Base-by-base conservation (phyloP, 192 early-diverging fungal genomes). In the Entomortierella parvispora region DNA sequence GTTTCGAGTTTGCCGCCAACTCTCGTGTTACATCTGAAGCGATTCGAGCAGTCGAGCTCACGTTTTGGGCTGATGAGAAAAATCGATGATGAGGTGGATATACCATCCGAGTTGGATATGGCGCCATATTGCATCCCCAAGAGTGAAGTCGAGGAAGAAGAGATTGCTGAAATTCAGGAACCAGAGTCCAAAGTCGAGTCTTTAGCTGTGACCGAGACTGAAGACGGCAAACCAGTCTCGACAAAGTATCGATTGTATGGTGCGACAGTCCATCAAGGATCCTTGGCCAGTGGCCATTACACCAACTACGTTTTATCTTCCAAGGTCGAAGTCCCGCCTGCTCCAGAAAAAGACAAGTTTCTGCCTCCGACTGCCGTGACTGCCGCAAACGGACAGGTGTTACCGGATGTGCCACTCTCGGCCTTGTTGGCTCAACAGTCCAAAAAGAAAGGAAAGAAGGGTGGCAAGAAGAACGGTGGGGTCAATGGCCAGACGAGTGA, bases 241-340 rank as follows among this genome's bases (percentile, higher is more conserved):
- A 74, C 57, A 26, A 76, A 68, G 34, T 83, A 83, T 47, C 54
- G 74, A 22, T 42, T 83, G 25, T 83, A 83, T 46, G 82, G 79
- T 33, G 80, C 76, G 2, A 71, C 80, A 2, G 82, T 81, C 4
- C 82, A 83, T 68, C 66, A 62, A n/a, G 82, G 82, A 26, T 66
- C 79, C 23, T 48, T 83, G 44, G 71, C 64, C 20, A 71, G 63
- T 44, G 82, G 82, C 11, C 82, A 83, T 58, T 83, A 83, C 49
- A 71, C 70, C 43, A 80, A 79, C 17, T 81, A 68, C 49, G 75
- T 83, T 8, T 69, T 78, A 26, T 67, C 61, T 0, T 72, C 69
- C 48, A 72, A 72, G 48, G 69, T 72, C 6, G 69, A 72, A 33
- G 15, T 61, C 0, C 62, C 63, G 1, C 62, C 61, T 9, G 37